Conservation (phyloP, 257 asterid genomes). For the Salvia hispanica region DNA sequence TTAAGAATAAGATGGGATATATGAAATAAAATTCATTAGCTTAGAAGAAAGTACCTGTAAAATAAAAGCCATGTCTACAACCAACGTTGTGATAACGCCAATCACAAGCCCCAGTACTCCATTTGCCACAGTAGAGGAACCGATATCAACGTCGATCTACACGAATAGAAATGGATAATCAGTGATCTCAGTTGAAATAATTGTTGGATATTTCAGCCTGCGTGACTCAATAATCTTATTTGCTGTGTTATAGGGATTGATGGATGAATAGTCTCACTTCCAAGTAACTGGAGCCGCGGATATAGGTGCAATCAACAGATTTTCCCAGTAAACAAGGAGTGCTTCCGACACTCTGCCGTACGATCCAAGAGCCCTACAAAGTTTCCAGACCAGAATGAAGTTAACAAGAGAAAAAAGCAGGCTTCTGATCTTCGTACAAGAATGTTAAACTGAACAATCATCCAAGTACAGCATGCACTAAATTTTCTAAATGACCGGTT, state of each 20-base stretch:
- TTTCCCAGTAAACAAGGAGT: slow-evolving; percentile 92
- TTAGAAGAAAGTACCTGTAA: slow-evolving; percentile 63
- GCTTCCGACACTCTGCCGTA: slow-evolving; percentile 99
- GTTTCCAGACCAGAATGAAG: slow-evolving; percentile 17
- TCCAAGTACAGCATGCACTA: slow-evolving; percentile 1
- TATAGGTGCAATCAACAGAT: slow-evolving; percentile 92
- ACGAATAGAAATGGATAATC: neutral
- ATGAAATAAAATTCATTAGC: neutral
- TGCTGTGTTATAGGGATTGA: neutral
- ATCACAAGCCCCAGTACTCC: slow-evolving; percentile 96
- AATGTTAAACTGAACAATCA: neutral
- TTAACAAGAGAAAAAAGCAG: neutral
- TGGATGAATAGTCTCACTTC: slow-evolving; percentile 52
- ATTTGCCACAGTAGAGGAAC: slow-evolving; percentile 92
- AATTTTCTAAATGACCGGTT: no score
- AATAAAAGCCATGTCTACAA: slow-evolving; percentile 95
- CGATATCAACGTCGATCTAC: slow-evolving; percentile 62
- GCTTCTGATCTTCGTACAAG: neutral
- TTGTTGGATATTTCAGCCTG: neutral
- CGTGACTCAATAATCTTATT: neutral
- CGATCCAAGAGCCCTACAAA: slow-evolving; percentile 96
- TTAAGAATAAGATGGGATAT: no score
- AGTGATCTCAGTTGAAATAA: neutral
- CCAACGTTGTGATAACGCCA: slow-evolving; percentile 89
- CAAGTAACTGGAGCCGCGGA: slow-evolving; percentile 76